phyloP scores from a whole-genome alignment of 768 basidiomycete genomes.

The Lenzites betulinus region DNA sequence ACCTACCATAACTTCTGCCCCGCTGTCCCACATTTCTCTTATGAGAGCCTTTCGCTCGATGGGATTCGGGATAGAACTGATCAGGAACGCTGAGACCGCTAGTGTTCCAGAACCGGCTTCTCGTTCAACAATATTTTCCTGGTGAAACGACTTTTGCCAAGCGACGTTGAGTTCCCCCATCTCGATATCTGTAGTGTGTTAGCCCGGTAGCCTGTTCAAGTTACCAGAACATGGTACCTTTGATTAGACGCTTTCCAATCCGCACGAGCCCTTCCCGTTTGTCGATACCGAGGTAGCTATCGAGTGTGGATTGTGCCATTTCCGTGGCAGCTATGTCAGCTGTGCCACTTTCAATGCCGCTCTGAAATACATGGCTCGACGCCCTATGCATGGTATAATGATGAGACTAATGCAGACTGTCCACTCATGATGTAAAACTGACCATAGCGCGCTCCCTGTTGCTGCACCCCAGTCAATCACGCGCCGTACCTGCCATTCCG shows the following conservation, averaged over 20 bases:
- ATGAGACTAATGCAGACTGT: too few species aligned
- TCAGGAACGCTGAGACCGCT: constrained; percentile 83
- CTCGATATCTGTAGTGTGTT: constrained; percentile 44
- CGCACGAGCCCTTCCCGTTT: constrained; percentile 68
- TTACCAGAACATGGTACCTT: constrained; percentile 42
- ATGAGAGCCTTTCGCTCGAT: constrained; percentile 66
- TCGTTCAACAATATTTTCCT: constrained; percentile 44
- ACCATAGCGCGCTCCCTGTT: constrained; percentile 86
- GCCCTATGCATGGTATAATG: constrained; percentile 49
- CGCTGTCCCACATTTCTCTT: constrained; percentile 90
- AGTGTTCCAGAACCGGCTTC: constrained; percentile 53
- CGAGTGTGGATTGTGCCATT: constrained; percentile 52
- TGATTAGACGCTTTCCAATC: constrained; percentile 66
- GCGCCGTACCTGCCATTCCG: constrained; percentile 56
- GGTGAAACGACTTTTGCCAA: constrained; percentile 62
- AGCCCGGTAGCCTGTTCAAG: constrained; percentile 12
- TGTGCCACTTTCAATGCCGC: constrained; percentile 5
- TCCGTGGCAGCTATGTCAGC: constrained; percentile 35
- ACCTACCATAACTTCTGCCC: constrained; percentile 77
- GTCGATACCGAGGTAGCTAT: constrained; percentile 75
- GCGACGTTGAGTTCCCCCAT: constrained; percentile 45
- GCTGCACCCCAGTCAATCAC: constrained; percentile 87
- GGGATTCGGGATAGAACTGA: constrained; percentile 70
- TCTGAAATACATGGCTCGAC: constrained; percentile 63
- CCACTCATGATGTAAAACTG: constrained; percentile 1